Conservation (phyloP, 2,329 filamentous ascomycete species). For the Ophiostoma australiae region DNA sequence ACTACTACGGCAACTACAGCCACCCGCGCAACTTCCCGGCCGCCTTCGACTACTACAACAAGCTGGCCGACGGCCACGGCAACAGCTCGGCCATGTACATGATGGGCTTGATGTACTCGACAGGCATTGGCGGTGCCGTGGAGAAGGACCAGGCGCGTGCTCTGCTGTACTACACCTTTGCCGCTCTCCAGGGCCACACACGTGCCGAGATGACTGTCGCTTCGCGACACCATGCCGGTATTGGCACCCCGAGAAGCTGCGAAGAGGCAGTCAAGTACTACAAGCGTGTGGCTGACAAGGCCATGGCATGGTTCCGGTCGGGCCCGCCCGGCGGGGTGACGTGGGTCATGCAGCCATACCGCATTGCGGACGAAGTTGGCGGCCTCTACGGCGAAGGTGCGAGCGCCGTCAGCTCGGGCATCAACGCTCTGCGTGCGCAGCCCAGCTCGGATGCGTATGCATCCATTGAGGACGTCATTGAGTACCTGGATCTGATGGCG, state of each 20-base stretch:
- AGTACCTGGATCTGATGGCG: slow-evolving; percentile 86
- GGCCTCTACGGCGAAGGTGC: slow-evolving; percentile 95
- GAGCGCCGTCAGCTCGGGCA: slow-evolving; percentile 80
- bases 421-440: slow-evolving; percentile 69
- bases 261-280: slow-evolving; percentile 83
- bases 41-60: slow-evolving; percentile 76
- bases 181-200: slow-evolving; percentile 75
- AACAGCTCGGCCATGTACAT: slow-evolving; percentile 94
- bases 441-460: slow-evolving; percentile 76
- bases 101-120: slow-evolving; percentile 93
- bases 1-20: slow-evolving; percentile 92
- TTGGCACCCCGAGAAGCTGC: slow-evolving; percentile 80
- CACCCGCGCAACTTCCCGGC: slow-evolving; percentile 74
- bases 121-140: slow-evolving; percentile 76
- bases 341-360: slow-evolving; percentile 72
- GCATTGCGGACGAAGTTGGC: slow-evolving; percentile 83
- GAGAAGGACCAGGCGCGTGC: slow-evolving; percentile 85
- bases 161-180: slow-evolving; percentile 89
- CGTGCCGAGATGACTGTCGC: slow-evolving; percentile 90
- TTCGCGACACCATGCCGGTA: slow-evolving; percentile 77
- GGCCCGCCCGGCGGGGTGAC: slow-evolving; percentile 83
- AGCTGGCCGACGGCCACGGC: slow-evolving; percentile 69
- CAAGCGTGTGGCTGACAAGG: slow-evolving; percentile 88
- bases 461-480: slow-evolving; percentile 85
- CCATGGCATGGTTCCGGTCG: slow-evolving; percentile 78